Base-by-base conservation (phyloP, 805 yeast species). In the Candida loeiensis region DNA sequence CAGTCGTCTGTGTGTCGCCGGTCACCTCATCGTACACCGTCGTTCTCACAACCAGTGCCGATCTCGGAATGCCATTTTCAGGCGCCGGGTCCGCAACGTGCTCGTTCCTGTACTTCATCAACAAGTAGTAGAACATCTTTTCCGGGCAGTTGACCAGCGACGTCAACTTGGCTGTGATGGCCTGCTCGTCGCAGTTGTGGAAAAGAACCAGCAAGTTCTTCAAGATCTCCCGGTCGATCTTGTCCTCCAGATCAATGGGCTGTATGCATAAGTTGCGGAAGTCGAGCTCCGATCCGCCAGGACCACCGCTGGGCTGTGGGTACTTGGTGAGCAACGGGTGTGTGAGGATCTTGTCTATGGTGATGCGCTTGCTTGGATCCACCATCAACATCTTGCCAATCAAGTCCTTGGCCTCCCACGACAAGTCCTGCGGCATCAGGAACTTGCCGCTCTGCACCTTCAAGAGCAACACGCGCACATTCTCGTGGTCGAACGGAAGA, bases 401-500 rank as follows among this genome's bases (percentile, higher is more conserved):
- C 47, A 93, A 73, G 61, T 93, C 96, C 55, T 79, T 80, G 4
- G 99, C 98, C 50, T 93, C 96, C 21, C 69, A 49, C 2, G 95
- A 83, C 29, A 93, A 67, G 44, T 82, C 80, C 32, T 72, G 73
- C 26, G 96, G 96, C 82, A 91, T 86, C 41, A 76, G 76, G 59
- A 81, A 93, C 53, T 77, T 76, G 28, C 99, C 99, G 40, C 82
- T 78, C 65, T 91, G 97, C 16, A 93, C 99, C 59, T 93, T 93
- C 50, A 88, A 67, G 36, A 93, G 71, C 47, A 93, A 69, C 54
- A 84, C 82, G 53, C 98, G 76, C 48, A 93, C 89, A 60, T 89
- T 89, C 49, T 91, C 97, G 63, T 93, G 97, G 63, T 93, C 99
- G 59, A 93, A 93, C 2, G 99, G 99, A 43, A 93, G 69, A 59